Base-by-base conservation (phyloP, 2,329 filamentous ascomycete genomes). In the Penicillium hordei region DNA sequence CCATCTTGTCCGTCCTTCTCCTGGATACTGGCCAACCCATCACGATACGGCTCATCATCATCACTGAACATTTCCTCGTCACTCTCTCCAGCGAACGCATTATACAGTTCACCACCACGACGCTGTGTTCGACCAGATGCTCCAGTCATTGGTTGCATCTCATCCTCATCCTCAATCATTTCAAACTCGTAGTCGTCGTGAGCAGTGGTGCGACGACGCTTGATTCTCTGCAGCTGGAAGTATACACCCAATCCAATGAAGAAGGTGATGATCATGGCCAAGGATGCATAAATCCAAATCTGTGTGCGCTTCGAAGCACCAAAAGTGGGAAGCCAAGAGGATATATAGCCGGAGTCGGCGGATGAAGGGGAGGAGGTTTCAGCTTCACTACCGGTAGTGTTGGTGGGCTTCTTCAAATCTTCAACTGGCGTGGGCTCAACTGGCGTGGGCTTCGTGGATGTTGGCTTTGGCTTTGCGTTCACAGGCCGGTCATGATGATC, bases 61-160 rank as follows among this genome's bases (percentile, higher is more conserved):
- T 75, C 76, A 62, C 78, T 81, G 60, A 85, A 78, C 40, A 85
- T 68, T 58, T 89, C 87, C 55, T 91, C 89, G 57, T 94, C 93
- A 57, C 93, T 93, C 52, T 92, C 93, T 17, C 91, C 93, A 0
- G 94, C 94, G 81, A 99, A 99, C 5, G 94, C 94, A 79, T 99
- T 94, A 73, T 99, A 99, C 44, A 99, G 79, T 78, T 97, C 93
- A 29, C 93, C 92, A 2, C 91, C 94, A 21, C 78, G 75, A 49
- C 91, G 80, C 63, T 80, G 72, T 73, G 76, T 82, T 66, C 72
- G 75, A 34, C 72, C 74, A 75, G 51, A 82, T 81, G 63, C 83
- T 81, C 80, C 75, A 58, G 75, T 74, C 70, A 71, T 65, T 12
- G 71, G 67, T 57, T 70, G 68, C 53, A 65, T 64, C 17, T 82